Conservation (phyloP, 2,329 filamentous ascomycete genomes). For the Cladophialophora chaetospira region DNA sequence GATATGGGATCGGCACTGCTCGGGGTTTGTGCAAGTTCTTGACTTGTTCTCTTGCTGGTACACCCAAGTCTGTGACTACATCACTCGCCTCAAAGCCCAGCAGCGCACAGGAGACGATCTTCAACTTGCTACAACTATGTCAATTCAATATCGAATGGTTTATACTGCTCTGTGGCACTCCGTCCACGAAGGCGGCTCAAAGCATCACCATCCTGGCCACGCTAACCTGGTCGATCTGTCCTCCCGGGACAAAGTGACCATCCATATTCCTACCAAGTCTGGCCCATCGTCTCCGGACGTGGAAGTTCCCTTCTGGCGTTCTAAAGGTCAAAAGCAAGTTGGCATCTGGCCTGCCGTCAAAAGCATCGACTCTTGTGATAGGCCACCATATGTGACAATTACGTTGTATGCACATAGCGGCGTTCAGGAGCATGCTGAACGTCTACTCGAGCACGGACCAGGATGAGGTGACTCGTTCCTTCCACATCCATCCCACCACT, state of each 20-base stretch:
- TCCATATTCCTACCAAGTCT: background rate
- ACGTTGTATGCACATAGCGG: background rate
- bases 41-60: background rate
- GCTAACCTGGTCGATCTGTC: background rate
- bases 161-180: slow-evolving; percentile 5
- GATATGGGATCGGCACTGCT: background rate
- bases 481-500: too few relatives aligned
- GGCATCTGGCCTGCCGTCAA: background rate
- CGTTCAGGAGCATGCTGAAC: background rate
- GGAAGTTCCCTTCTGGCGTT: too few relatives aligned
- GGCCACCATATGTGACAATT: background rate
- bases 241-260: background rate
- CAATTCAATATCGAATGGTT: slow-evolving; percentile 4
- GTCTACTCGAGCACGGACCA: too few relatives aligned
- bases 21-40: background rate
- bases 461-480: too few relatives aligned
- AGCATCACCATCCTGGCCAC: background rate
- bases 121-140: background rate
- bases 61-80: background rate
- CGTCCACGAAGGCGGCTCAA: background rate
- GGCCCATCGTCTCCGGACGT: too few relatives aligned
- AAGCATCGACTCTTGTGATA: background rate
- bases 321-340: too few relatives aligned
- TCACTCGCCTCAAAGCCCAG: background rate
- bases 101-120: background rate